phyloP scores from a whole-genome alignment of 139 green algal genomes.

The Ostreobium quekettii region DNA sequence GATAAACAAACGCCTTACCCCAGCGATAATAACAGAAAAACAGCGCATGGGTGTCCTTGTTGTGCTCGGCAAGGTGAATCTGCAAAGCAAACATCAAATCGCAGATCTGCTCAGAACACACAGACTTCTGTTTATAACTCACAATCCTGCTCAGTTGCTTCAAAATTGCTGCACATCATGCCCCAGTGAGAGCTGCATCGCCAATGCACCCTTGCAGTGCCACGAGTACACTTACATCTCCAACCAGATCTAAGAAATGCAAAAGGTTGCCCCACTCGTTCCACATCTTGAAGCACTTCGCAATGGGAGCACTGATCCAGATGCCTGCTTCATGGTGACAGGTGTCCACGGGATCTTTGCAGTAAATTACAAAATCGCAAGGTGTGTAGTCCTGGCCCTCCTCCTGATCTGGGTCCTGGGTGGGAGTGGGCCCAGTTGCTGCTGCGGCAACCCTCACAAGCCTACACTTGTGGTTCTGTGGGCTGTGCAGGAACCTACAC shows the following conservation, averaged over 20 bases:
- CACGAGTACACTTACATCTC: constrained; percentile 36
- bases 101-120: no score
- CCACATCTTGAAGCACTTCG: constrained; percentile 43
- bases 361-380: constrained; percentile 44
- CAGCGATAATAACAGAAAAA: constrained; percentile 57
- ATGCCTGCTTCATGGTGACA: constrained; percentile 27
- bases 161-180: no score
- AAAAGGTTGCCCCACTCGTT: constrained; percentile 45
- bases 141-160: no score
- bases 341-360: constrained; percentile 20
- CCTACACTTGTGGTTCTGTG: no score
- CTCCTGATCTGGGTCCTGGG: no score
- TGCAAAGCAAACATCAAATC: no score
- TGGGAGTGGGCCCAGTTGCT: no score
- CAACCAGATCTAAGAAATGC: constrained; percentile 53
- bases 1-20: constrained; percentile 34
- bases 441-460: no score
- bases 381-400: constrained; percentile 55
- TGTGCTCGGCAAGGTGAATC: constrained; percentile 44
- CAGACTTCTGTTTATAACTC: no score
- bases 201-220: no score
- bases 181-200: no score
- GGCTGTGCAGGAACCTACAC: no score
- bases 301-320: constrained; percentile 31
- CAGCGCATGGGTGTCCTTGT: constrained; percentile 34